Conservation (phyloP, 441 rosid species). For the Arabidopsis lyrata region DNA sequence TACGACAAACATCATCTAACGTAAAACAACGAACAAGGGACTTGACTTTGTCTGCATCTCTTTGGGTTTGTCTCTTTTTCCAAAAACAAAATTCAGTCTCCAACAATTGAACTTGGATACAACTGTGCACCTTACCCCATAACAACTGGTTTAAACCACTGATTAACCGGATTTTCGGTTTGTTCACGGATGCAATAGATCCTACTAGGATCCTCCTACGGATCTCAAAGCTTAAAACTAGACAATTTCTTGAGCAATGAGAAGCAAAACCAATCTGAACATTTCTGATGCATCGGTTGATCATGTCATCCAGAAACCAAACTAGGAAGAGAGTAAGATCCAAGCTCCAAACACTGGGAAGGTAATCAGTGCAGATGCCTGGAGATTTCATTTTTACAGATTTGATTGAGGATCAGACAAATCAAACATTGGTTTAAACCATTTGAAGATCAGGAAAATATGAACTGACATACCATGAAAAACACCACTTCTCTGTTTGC, state of each 20-base stretch:
- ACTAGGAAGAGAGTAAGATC: slow-evolving; percentile 61
- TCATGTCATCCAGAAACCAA: slow-evolving; percentile 21
- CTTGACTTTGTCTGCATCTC: slow-evolving; percentile 18
- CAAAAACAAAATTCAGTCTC: slow-evolving; percentile 1
- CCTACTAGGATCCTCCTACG: too few relatives aligned
- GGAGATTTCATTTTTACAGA: slow-evolving; percentile 33
- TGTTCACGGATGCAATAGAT: neutral
- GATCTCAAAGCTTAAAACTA: slow-evolving; percentile 9
- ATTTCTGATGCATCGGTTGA: slow-evolving; percentile 15
- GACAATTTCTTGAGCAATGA: slow-evolving; percentile 22
- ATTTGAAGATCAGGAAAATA: neutral
- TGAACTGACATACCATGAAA: slow-evolving; percentile 65
- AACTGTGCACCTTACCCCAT: slow-evolving; percentile 1
- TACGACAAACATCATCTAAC: slow-evolving; percentile 3
- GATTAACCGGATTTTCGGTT: neutral
- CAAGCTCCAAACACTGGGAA: slow-evolving; percentile 77
- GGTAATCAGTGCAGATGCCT: slow-evolving; percentile 78
- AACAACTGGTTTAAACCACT: neutral
- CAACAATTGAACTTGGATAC: neutral
- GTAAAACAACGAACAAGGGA: neutral
- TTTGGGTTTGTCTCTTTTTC: slow-evolving; percentile 24
- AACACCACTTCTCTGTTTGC: slow-evolving; percentile 74
- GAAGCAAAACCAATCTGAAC: neutral
- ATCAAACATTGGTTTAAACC: neutral
- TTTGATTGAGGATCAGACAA: slow-evolving; percentile 13